Conservation (phyloP, 2,329 filamentous ascomycete genomes). For the Hirsutella rhossiliensis region DNA sequence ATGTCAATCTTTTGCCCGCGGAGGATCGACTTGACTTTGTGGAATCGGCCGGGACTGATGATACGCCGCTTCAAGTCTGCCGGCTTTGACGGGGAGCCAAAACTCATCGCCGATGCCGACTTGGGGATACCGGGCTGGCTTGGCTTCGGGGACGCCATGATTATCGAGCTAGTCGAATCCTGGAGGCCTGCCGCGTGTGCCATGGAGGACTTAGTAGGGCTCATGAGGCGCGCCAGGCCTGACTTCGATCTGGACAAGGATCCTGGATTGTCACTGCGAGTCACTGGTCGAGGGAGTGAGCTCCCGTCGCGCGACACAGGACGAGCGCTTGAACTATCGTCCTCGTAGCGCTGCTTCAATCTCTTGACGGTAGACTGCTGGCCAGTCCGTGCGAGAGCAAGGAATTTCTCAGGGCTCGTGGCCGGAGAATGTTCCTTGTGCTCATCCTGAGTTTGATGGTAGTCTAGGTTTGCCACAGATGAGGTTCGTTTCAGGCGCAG, state of each 20-base stretch:
- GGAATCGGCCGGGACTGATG: constrained; percentile 38
- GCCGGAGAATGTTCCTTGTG: neutral
- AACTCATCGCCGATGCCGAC: constrained; percentile 23
- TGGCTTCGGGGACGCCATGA: constrained; percentile 36
- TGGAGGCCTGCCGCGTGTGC: constrained; percentile 30
- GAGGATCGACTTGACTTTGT: constrained; percentile 47
- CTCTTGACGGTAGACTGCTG: constrained; percentile 48
- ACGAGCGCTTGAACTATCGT: constrained; percentile 57
- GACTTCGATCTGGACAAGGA: constrained; percentile 31
- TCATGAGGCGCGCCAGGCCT: constrained; percentile 49
- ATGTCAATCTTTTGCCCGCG: constrained; percentile 24
- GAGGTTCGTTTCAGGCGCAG: constrained; percentile 20
- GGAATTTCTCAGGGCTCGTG: constrained; percentile 6
- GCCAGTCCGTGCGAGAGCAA: constrained; percentile 1
- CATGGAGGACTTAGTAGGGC: constrained; percentile 67
- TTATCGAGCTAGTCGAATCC: constrained; percentile 18
- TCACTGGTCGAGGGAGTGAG: constrained; percentile 16
- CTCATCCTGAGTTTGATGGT: constrained; percentile 7
- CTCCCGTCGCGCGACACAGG: constrained; percentile 38
- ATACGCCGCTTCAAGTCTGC: constrained; percentile 21
- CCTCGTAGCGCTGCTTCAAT: constrained; percentile 50
- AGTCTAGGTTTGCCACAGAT: constrained; percentile 20
- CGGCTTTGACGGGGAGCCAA: constrained; percentile 19
- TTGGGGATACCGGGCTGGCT: constrained; percentile 29
- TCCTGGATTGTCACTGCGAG: constrained; percentile 25